Evolutionary conservation across 2,329 filamentous ascomycete species (phyloP), one percentile per base, ranked within the genome.

Genomic region (Calonectria hongkongensis): DNA sequence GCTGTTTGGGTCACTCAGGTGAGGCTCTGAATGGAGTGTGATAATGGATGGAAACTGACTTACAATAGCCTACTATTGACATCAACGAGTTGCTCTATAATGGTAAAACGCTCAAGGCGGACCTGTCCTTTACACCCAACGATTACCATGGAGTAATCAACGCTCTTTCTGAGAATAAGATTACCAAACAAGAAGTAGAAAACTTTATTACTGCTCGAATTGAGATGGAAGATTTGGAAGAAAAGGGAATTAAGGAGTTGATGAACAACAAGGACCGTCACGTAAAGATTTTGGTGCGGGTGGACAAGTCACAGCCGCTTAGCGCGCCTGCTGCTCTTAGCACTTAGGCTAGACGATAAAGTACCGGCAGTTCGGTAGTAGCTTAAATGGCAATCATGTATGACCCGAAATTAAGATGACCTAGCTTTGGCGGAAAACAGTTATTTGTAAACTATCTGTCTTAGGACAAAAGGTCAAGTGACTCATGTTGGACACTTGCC

Each of bases 251-350:
- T 5, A 33, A 43, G 33, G 64, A 48, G 36, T 28, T 66, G 47
- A 41, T 66, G 36, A 21, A 56, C 51, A 36, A 51, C 18, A 54
- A 54, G 21, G 47, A 54, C 15, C 18, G 21, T 7, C 64, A 66
- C 15, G n/a, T 66, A 4, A 66, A 66, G 33, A 66, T 66, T 33
- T 36, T 66, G 39, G 62, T 65, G 16, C n/a, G 62, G n/a, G 62
- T 65, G 27, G 43, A 65, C 43, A 65, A 48, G 21, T 45, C 41
- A 7, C 41, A 45, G 41, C 41, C 41, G 18, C 16, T 45, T 5
- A 18, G 15, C n/a, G 41, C 41, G 15, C 15, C 41, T 45, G 18
- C 41, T 45, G 13, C 16, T 45, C 16, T 18, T n/a, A 45, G 41
- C 41, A 15, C 41, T 2, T 45, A 45, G 16, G 2, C 6, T 6